Evolutionary conservation across 768 basidiomycete genomes (phyloP), one percentile per base, ranked within the genome.

Genomic region (Amanita inopinata): DNA sequence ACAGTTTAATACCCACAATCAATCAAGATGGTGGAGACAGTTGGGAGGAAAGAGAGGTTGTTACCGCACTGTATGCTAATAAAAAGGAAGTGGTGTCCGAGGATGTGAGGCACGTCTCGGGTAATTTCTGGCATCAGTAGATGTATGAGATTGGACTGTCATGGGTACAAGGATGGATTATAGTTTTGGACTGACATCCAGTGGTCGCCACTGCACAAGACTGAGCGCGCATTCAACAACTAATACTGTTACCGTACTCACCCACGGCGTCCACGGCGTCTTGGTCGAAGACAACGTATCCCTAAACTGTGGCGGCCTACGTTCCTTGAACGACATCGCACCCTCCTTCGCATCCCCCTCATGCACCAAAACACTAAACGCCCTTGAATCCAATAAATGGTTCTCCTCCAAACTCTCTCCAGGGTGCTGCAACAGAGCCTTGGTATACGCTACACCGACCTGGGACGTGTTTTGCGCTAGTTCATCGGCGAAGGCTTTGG

Each of bases 1-100:
- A 97, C 62, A 82, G 77, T 2, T 71, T 96, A 18, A 76, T 76
- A 6, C 88, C 88, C 2, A 56, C 75, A 17, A 62, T 60, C n/a
- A 50, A 60, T 17, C 61, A 56, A 10, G 48, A 51, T 3, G 50
- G 49, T 8, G 57, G 64, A 28, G 59, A 65, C 38, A 58, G 56
- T 37, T 83, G 80, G 80, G 56, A 50, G 35, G 82, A 84, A 52
- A 66, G 61, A 28, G 85, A 88, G 51, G 64, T 78, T 1, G 70
- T 88, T 15, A 76, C 66, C 46, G 82, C 83, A 0, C 34, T 88
- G 33, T 88, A 86, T 53, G 53, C 59, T 4, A 70, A 78, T 47
- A 59, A 62, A 37, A 61, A 67, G 36, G 74, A 76, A 35, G 55
- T 74, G 1, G 56, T 83, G n/a, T 71, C 65, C 0, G 62, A 62